Base-by-base conservation (phyloP, 164 flowering plant species). In the Umbellularia californica region DNA sequence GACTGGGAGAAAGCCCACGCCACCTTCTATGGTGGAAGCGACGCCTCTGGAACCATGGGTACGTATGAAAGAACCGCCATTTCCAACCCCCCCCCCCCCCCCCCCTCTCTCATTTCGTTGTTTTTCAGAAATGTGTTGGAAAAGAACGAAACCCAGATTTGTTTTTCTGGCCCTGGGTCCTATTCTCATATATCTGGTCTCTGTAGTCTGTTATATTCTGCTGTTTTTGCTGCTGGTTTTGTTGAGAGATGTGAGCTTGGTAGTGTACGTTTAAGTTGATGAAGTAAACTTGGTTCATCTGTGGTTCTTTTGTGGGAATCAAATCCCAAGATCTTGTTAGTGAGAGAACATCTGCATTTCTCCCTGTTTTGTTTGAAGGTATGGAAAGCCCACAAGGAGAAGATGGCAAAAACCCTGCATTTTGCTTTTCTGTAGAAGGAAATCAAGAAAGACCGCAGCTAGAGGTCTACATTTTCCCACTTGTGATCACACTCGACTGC, bases 31-130 rank as follows among this genome's bases (percentile, higher is more conserved):
- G 97, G 97, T 17, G 97, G 97, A 68, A 79, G 85, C 41, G 97
- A 92, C 71, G 97, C 97, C 74, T 92, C 97, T 51, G 95, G 97
- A 78, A 92, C 97, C 74, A 90, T 92, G 95, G 97, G 95, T 90
- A 85, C n/a, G 75, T 50, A 1, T 47, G 1, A 2, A 28, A 12
- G 1, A 67, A n/a, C 0, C 12, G 2, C 33, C 33, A 25, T 58
- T 51, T 27, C 35, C 3, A 2, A 0, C 25, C 35, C 19, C 33
- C 20, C 52, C 5, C n/a, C n/a, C n/a, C 25, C 35, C 19, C 33
- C 25, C 35, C 19, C 33, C 25, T 0, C 35, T 9, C 17, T 41
- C 4, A 15, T 17, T 15, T 55, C 1, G 17, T 1, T 50, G 5
- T 55, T 22, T 64, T 68, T 69, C 22, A 0, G 24, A 22, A 28